Evolutionary conservation across 139 green algal genomes (phyloP).

Genomic region (Closterium sp.): DNA sequence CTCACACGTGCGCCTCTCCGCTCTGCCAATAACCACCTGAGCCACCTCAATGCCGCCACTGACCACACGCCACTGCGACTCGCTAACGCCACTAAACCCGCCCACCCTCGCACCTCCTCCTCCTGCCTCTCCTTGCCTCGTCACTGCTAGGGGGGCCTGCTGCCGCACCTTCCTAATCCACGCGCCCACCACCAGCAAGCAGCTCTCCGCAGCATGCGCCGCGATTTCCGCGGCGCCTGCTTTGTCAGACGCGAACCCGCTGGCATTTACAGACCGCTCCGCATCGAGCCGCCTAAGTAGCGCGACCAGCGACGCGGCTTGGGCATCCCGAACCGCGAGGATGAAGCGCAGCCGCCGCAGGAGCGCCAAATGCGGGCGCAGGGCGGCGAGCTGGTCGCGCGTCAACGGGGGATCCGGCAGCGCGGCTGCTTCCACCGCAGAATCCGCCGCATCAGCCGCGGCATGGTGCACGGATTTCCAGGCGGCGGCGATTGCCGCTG

Average conservation of each 20-base stretch:
- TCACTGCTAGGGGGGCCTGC: neutral
- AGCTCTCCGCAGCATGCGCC: neutral
- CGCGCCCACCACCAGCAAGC: neutral
- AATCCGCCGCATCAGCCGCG: neutral
- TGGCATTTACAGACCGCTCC: neutral
- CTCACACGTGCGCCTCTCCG: too few species aligned
- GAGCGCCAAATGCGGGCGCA: neutral
- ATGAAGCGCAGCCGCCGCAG: neutral
- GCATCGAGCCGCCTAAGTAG: neutral
- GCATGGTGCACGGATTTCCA: neutral
- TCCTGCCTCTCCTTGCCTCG: neutral
- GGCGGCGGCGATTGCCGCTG: neutral
- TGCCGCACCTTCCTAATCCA: neutral
- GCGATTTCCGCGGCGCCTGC: neutral
- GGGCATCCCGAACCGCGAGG: neutral
- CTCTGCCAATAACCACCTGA: neutral
- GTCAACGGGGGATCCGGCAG: neutral
- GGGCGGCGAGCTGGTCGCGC: neutral
- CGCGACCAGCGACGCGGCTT: neutral
- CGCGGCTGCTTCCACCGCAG: neutral
- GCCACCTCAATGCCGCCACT: neutral
- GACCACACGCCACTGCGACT: neutral
- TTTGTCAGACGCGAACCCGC: neutral
- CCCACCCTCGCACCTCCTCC: neutral
- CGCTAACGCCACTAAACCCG: neutral